phyloP scores from a whole-genome alignment of 1,139 yeast genomes.

The Scheffersomyces segobiensis region DNA sequence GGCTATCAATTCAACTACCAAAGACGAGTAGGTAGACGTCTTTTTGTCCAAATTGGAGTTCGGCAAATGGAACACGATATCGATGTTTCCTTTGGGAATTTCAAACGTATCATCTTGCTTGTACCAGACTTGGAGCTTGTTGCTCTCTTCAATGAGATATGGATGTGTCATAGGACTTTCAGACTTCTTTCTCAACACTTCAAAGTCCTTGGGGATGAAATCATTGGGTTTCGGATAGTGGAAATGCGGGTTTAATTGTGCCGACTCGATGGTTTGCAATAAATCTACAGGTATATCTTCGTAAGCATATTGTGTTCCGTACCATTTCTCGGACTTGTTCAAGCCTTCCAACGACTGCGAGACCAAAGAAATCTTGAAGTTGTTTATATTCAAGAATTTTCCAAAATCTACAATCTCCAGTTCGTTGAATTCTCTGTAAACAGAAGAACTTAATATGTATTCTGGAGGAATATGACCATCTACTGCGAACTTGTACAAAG shows the following conservation, averaged over 20 bases:
- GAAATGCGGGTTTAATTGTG: slow-evolving; percentile 40
- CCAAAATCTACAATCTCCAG: slow-evolving; percentile 53
- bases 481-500: slow-evolving; percentile 40
- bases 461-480: slow-evolving; percentile 59
- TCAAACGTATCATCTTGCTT: slow-evolving; percentile 88
- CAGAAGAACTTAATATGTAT: slow-evolving; percentile 55
- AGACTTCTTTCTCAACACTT: slow-evolving; percentile 47
- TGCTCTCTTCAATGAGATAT: slow-evolving; percentile 34
- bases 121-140: slow-evolving; percentile 65
- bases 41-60: slow-evolving; percentile 56
- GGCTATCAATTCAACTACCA: slow-evolving; percentile 68
- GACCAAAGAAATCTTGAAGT: slow-evolving; percentile 60
- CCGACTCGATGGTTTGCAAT: slow-evolving; percentile 29
- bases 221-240: slow-evolving; percentile 71
- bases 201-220: slow-evolving; percentile 78
- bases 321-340: slow-evolving; percentile 71
- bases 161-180: slow-evolving; percentile 37
- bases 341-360: slow-evolving; percentile 47
- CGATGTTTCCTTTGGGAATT: slow-evolving; percentile 82
- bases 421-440: slow-evolving; percentile 62
- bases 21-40: slow-evolving; percentile 55
- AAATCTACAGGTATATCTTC: slow-evolving; percentile 45
- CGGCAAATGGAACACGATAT: slow-evolving; percentile 67
- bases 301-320: slow-evolving; percentile 76
- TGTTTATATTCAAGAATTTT: slow-evolving; percentile 51